Evolutionary conservation across 192 early-diverging fungal species (phyloP), one percentile per base, ranked within the genome.

Genomic region (Gamsiella multidivaricata): DNA sequence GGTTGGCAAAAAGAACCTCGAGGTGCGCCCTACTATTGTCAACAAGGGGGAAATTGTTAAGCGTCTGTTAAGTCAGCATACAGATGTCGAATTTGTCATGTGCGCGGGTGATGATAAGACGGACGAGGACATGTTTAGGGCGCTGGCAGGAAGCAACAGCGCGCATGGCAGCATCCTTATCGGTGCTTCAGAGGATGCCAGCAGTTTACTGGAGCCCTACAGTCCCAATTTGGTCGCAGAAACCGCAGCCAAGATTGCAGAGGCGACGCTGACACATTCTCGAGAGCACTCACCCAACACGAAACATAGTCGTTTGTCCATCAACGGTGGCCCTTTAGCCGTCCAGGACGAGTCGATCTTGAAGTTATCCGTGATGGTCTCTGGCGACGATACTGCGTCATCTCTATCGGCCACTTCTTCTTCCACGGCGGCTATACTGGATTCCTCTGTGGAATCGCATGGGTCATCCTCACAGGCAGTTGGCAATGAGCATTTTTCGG

Each of bases 21-120:
- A 99, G 70, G 94, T 96, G 25, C 88, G 96, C 8, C 96, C 97
- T 8, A 90, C 91, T 5, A 86, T 91, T 4, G 90, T 97, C 59
- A 99, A 97, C 86, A 99, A 98, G 72, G 98, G 98, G 14, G 95
- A 98, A 74, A 98, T 98, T 68, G 93, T 98, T 50, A 96, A 96
- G 81, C 85, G 94, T 10, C 74, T 99, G 59, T 63, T 95, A 18
- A 57, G 75, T 10, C 79, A 75, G 49, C 80, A 88, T 49, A 86
- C 90, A 17, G 87, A 88, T 25, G 88, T 89, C 61, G 95, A 96
- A 60, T 99, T 99, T 89, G 89, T 96, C 5, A 83, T 96, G 45
- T 98, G 97, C 75, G 94, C 92, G 25, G 97, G 98, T 15, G 96
- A 98, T 78, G 97, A 97, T 82, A 91, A 92, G 79, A 98, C 96